phyloP scores from a whole-genome alignment of 2,329 filamentous ascomycete genomes.

The Fusarium concolor region DNA sequence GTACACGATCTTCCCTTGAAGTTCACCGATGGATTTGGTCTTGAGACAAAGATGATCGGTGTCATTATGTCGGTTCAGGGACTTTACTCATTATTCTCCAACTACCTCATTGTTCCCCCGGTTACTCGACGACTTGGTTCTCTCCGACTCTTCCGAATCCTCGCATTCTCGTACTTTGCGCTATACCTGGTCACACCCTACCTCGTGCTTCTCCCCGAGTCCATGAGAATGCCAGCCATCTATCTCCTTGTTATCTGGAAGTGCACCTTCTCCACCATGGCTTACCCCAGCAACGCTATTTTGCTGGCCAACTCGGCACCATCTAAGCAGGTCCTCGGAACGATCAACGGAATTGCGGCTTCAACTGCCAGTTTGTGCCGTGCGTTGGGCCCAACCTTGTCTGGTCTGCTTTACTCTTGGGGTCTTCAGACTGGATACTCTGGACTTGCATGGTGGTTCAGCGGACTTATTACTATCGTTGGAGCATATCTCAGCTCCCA shows the following conservation, averaged over 20 bases:
- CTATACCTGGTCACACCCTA: constrained; percentile 92
- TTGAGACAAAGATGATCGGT: constrained; percentile 86
- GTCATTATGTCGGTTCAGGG: constrained; percentile 91
- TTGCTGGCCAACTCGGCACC: constrained; percentile 90
- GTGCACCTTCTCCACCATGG: constrained; percentile 90
- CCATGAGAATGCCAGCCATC: constrained; percentile 77
- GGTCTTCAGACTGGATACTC: constrained; percentile 86
- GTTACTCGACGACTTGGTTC: constrained; percentile 81
- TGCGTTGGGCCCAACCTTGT: constrained; percentile 88
- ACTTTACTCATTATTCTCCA: constrained; percentile 87
- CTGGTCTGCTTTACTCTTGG: constrained; percentile 84
- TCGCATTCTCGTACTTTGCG: constrained; percentile 84
- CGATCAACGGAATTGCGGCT: constrained; percentile 91
- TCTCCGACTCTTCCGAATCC: constrained; percentile 82
- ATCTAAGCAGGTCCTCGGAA: constrained; percentile 85
- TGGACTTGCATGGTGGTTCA: constrained; percentile 93
- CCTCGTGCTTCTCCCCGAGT: constrained; percentile 82
- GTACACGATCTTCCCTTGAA: constrained; percentile 79
- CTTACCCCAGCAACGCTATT: constrained; percentile 91
- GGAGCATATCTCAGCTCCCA: constrained; percentile 81
- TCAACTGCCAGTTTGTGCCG: constrained; percentile 91
- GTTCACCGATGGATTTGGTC: constrained; percentile 87
- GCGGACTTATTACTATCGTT: constrained; percentile 77
- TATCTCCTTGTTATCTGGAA: constrained; percentile 88
- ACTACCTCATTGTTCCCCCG: constrained; percentile 84